Evolutionary conservation across 768 basidiomycete species (phyloP), one percentile per base, ranked within the genome.

Genomic region (Artomyces pyxidatus): DNA sequence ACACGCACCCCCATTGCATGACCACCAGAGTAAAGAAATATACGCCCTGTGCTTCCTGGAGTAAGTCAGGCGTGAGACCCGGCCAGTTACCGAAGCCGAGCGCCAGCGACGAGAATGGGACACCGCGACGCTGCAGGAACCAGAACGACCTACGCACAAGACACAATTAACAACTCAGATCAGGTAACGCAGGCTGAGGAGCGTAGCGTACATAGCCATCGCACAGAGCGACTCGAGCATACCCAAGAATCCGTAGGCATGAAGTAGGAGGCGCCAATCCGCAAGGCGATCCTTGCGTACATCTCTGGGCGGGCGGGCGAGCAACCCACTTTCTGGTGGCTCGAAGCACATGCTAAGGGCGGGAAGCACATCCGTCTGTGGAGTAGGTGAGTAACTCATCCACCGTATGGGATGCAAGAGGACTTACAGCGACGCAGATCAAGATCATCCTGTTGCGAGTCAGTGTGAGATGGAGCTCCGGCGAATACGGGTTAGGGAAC

Each of bases 181-280:
- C 12, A 42, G 51, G 39, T 27, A 29, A 26, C 25, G 27, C 19
- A 16, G 16, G 32, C 30, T 16, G 10, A 30, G 29, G 50, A 54
- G 41, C 21, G 42, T 37, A 53, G 37, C 64, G 42, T 63, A 77
- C 78, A 72, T 77, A 21, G 69, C 58, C 68, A 73, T 71, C 0
- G 76, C 71, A 32, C 71, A 72, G 22, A 76, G 60, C 14, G 68
- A 70, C 52, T 77, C 73, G 10, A 73, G 19, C 5, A 78, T 25
- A 3, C 75, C 75, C n/a, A 80, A 54, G 62, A 81, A 80, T 5
- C 71, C 65, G 58, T 82, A 83, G 0, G 79, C 78, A 10, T 83
- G 81, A 3, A 73, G 51, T 28, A 81, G 65, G 28, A 83, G 67
- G 41, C 68, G 72, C 65, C 68, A 67, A 54, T 81, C 69, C 4